Evolutionary conservation across 2,329 filamentous ascomycete genomes (phyloP), one percentile per base, ranked within the genome.

Genomic region (Plenodomus lindquistii): DNA sequence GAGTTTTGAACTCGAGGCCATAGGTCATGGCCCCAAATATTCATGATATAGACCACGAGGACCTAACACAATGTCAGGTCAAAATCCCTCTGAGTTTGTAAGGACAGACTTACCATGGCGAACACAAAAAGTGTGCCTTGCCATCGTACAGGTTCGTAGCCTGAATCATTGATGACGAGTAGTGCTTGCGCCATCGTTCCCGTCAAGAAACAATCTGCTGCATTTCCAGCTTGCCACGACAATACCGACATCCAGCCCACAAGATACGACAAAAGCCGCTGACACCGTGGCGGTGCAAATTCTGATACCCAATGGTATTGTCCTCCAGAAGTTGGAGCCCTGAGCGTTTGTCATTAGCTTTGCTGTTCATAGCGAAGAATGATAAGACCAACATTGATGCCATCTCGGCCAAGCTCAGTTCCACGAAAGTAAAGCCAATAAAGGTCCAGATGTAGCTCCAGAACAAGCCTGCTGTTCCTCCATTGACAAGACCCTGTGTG

Each of bases 101-200:
- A 24, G 22, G 5, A n/a, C 15, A n/a, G n/a, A 22, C 39, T 16
- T 34, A 41, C 39, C 39, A 41, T 41, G 1, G 74, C 76, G 54
- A 74, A 77, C 45, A 74, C 72, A 3, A 81, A 60, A 1, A 81
- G 64, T 0, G 77, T 81, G 1, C 70, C 56, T n/a, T 82, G 77
- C 77, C 76, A 80, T 35, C 63, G 61, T 9, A 72, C 55, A 0
- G 66, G 63, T 0, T 54, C 52, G 45, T 79, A 80, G 2, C 62
- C 52, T 0, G 70, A 67, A 22, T 74, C 71, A 44, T 73, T 76
- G 19, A 80, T 55, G 2, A 60, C 56, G 29, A 61, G 52, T 1
- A 69, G 51, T 2, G 53, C 63, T 73, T 63, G 75, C 16, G 78
- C 74, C 36, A 65, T 37, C 45, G 56, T 44, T 40, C 51, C 65